Base-by-base conservation (phyloP, 352 stramenopile species). In the Phytophthora foliorum region DNA sequence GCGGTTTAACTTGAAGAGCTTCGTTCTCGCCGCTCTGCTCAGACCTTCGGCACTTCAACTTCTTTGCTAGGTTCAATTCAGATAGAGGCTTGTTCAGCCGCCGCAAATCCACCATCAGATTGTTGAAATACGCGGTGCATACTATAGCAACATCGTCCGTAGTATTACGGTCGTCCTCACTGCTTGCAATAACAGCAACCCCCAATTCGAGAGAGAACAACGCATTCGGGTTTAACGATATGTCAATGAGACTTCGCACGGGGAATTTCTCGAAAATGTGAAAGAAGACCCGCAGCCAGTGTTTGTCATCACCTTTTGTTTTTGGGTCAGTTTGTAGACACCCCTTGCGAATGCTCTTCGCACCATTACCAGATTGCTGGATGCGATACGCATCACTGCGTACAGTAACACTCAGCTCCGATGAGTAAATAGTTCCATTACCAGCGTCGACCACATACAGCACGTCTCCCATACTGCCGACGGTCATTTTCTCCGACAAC, bases 251-350 rank as follows among this genome's bases (percentile, higher is more conserved):
- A 53, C 68, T 80, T 27, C 58, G 64, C 4, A 83, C 74, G 1
- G 82, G 78, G 22, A 90, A 90, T 31, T 90, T 90, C 24, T 90
- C 82, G 55, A 82, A 89, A n/a, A 82, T 46, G 27, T 90, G 80
- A 42, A 74, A 88, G 21, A 88, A 82, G n/a, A 66, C 51, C 31
- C 57, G 53, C 19, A 78, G 44, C 68, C 59, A 79, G 39, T 81
- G 68, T 0, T 61, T 21, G 9, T 6, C 38, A n/a, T 45, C 36
- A 2, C 9, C 44, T 13, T 56, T 29, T 3, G 17, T 41, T 32
- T 57, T 54, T 14, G 7, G 9, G 16, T 54, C 19, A 16, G 13
- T 25, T 57, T 63, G 59, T 25, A 64, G 46, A 25, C 24, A 48
- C 2, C 39, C 4, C 13, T 21, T 6, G 13, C n/a, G 31, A 67